Evolutionary conservation across 2,329 filamentous ascomycete species (phyloP), one percentile per base, ranked within the genome.

Genomic region (Ophiostoma populinum): DNA sequence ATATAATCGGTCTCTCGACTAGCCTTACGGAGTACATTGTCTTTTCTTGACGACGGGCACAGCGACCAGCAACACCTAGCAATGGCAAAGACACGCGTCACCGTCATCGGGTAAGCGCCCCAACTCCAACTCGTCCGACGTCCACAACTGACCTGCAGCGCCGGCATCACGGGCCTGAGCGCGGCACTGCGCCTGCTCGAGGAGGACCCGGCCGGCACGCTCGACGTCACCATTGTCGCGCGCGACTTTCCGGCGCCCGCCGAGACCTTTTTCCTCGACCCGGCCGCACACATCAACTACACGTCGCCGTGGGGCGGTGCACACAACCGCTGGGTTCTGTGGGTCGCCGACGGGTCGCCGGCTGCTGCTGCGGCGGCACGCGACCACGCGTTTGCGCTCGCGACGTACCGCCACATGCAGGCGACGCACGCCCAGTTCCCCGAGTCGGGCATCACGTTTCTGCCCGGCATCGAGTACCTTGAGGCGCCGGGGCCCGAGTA

Each of bases 261-360:
- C 31, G 62, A 64, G 46, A 56, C 58, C 10, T 22, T 44, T 15
- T 38, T 44, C 8, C 51, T 60, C 22, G 55, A 62, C 38, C 46
- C 54, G 5, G 40, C 40, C 11, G 41, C 51, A 1, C 50, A 56
- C 37, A 59, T 65, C 46, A 58, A 70, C 52, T 71, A 62, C 46
- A 63, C 67, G 11, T 70, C 67, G 20, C 65, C 66, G 34, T 70
- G 65, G 66, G 67, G 59, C 24, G 67, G 67, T 9, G 66, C 67
- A 2, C 65, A 71, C 45, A 65, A 68, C 42, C 58, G 65, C 26
- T 65, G 59, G 45, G 60, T 68, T 22, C 60, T 61, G 2, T 58
- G 58, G 24, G 46, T 45, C 7, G 20, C 38, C 8, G 39, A 50
- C 7, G 41, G 47, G 6, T 47, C 51, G 22, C 47, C 47, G 10